Percentiles rank a stretch among this genome's conserved stretches.
These are phyloP conservation scores for Aspergillus brunneoviolaceus DNA, from an alignment of 2,329 filamentous ascomycete species.

Conservation along the genomic window DNA sequence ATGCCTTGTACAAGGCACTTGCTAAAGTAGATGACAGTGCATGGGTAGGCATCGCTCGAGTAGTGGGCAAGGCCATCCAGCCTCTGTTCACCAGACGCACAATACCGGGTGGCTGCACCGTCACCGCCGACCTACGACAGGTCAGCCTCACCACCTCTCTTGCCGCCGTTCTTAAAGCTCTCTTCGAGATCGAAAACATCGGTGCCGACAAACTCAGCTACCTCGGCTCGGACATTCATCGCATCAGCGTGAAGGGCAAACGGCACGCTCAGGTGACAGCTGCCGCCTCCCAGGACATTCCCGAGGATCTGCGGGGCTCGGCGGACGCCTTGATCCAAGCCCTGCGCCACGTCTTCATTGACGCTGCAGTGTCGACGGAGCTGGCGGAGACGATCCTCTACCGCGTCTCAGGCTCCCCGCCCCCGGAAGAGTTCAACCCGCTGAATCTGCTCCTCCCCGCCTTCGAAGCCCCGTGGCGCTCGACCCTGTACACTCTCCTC, in stretches of 20 bases:
- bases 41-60: background rate
- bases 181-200: background rate
- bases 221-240: background rate
- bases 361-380: background rate
- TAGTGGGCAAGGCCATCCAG: background rate
- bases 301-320: background rate
- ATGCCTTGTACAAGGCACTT: background rate
- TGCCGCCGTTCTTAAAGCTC: background rate
- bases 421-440: conserved; percentile 1
- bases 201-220: background rate
- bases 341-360: background rate
- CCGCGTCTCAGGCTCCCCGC: background rate
- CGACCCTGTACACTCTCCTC: background rate
- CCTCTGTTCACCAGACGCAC: background rate
- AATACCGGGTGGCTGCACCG: background rate
- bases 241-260: background rate
- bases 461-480: conserved; percentile 1
- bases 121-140: background rate
- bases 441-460: conserved; percentile 2
- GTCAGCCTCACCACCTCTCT: background rate
- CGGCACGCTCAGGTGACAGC: background rate
- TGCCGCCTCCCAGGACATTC: background rate
- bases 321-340: background rate
- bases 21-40: background rate
- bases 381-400: background rate